A percentile compares a stretch with the other conserved stretches of the same genome.
These are phyloP conservation scores for Globisporangium nodosum DNA, from an alignment of 352 stramenopile genomes.

Conservation along the genomic window DNA sequence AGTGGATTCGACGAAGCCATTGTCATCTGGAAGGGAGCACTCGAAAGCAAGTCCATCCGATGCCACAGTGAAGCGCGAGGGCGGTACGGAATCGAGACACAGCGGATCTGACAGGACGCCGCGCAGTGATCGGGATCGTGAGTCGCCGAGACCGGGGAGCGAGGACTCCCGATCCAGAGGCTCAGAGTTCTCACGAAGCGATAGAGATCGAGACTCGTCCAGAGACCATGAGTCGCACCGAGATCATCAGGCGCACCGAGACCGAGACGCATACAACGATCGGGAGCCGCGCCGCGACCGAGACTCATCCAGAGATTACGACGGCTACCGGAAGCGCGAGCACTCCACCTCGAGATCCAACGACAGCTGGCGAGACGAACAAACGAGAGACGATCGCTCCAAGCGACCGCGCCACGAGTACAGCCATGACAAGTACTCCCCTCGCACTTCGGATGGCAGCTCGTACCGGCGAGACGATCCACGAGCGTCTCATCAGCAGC, in stretches of 20 bases:
- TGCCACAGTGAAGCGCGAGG: background rate
- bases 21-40: background rate
- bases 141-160: background rate
- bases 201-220: background rate
- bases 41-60: background rate
- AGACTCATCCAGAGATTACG: background rate
- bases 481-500: background rate
- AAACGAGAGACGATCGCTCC: background rate
- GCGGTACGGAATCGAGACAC: background rate
- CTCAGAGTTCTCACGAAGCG: constrained; percentile 1
- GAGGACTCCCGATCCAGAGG: background rate
- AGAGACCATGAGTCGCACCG: constrained; percentile 2
- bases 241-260: background rate
- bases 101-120: background rate
- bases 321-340: constrained; percentile 5
- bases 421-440: constrained; percentile 2
- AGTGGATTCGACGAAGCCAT: background rate
- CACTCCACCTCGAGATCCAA: constrained; percentile 1
- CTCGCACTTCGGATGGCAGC: constrained; percentile 1
- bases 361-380: background rate
- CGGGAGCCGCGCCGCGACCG: background rate
- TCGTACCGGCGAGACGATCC: background rate
- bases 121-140: background rate
- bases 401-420: constrained; percentile 8
- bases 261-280: background rate